These are phyloP conservation scores for Colletotrichum chrysophilum DNA, from an alignment of 2,329 filamentous ascomycete genomes.

Conservation along the genomic window DNA sequence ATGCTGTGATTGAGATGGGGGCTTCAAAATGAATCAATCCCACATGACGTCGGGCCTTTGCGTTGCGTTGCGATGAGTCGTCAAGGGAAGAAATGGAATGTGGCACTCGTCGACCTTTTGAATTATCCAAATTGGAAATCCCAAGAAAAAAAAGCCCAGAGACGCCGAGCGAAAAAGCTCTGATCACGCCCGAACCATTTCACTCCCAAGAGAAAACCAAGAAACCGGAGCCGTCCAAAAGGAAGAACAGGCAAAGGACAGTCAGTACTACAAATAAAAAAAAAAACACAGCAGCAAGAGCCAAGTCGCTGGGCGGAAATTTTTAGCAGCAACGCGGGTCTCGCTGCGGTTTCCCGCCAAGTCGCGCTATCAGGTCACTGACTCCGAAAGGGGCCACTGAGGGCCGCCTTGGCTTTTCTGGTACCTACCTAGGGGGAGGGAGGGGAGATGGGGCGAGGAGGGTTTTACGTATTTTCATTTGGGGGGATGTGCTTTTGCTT, in stretches of 20 bases:
- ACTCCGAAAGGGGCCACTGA: slow-evolving; percentile 11
- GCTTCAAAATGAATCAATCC: background rate
- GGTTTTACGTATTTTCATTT: background rate
- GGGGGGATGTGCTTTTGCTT: background rate
- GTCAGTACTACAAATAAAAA: background rate
- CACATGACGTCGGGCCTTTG: background rate
- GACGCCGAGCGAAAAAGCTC: slow-evolving; percentile 7
- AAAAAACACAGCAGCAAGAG: background rate
- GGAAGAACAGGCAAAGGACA: background rate
- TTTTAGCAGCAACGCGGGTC: background rate
- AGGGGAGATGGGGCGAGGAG: background rate
- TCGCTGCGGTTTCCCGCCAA: slow-evolving; percentile 9
- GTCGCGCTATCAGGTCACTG: slow-evolving; percentile 20
- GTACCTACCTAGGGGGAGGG: background rate
- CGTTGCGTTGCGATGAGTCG: background rate
- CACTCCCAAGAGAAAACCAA: slow-evolving; percentile 7
- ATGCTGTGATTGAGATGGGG: background rate
- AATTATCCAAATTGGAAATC: background rate
- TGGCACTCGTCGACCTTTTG: background rate
- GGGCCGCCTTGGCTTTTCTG: slow-evolving; percentile 9
- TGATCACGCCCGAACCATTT: slow-evolving; percentile 2
- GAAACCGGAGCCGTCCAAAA: background rate
- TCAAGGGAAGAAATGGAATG: background rate
- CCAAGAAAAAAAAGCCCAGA: slow-evolving; percentile 4
- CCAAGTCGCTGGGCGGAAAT: background rate